Evolutionary conservation across 2,329 filamentous ascomycete genomes (phyloP), one percentile per base, ranked within the genome.

Genomic region (Penicillium hesseltinei): DNA sequence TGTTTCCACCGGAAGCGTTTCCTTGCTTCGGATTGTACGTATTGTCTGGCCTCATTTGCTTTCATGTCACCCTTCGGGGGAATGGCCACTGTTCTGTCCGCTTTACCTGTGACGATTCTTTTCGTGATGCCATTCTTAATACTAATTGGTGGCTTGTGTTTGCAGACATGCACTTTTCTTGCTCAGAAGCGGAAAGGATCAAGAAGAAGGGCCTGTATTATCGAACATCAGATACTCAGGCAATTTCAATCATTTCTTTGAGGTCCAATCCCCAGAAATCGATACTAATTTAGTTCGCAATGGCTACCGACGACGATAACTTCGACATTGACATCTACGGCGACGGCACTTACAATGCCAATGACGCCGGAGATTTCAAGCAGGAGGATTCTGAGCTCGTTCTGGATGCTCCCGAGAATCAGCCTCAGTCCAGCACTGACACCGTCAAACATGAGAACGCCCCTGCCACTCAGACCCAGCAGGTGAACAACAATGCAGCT

Each of bases 281-380:
- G 58, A 57, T 60, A 44, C 42, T 57, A 58, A 71, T 54, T 54
- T 71, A 70, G 67, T 55, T 59, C 71, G 66, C 68, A 57, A 80
- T 80, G 78, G 77, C 78, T 56, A 74, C 82, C 69, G 84, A 87
- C 71, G 85, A 87, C 75, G 85, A 88, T 74, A 86, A 86, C 70
- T 88, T 88, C 79, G 85, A 88, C 67, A 87, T 88, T 78, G 85
- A 88, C 72, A 86, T 88, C 75, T 88, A 88, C 69, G 85, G 85
- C 62, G 84, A 88, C 68, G 83, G 85, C 51, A 74, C 75, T 57
- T 78, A 77, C 58, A 78, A 75, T 63, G 69, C 69, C 50, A 73
- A 77, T 62, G 75, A 76, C 23, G 71, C 85, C 59, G 82, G 83
- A 57, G 73, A 75, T 40, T 72, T 69, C 62, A 77, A 77, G 54